A percentile compares a stretch with the other conserved stretches of the same genome.
Evolutionary conservation across 306 rosid species (phyloP).

Genomic region (Boehmeria nivea): DNA sequence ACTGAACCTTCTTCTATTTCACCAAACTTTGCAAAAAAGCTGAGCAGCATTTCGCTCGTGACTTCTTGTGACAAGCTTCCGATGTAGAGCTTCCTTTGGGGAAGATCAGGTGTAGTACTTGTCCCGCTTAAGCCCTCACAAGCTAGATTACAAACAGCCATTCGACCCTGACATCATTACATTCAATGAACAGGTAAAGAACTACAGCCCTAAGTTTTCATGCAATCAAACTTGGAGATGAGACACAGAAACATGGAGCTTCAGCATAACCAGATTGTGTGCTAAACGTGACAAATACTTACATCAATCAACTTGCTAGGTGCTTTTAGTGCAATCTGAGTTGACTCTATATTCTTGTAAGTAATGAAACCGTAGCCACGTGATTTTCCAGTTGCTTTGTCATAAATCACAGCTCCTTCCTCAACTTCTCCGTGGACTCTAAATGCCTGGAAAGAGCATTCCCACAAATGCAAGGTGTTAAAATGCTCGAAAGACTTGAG

Average conservation of each 20-base stretch:
- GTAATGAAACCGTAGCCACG: slow-evolving; percentile 86
- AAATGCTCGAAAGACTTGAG: too few species aligned
- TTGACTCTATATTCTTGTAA: slow-evolving; percentile 64
- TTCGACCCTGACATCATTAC: slow-evolving; percentile 46
- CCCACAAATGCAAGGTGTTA: background rate
- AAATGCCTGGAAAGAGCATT: slow-evolving; percentile 49
- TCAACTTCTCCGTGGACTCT: slow-evolving; percentile 73
- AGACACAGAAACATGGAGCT: background rate
- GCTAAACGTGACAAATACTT: too few species aligned
- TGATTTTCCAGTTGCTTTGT: slow-evolving; percentile 57
- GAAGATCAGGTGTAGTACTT: slow-evolving; percentile 53
- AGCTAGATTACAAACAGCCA: slow-evolving; percentile 72
- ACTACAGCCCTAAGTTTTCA: too few species aligned
- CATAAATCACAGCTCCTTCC: slow-evolving; percentile 69
- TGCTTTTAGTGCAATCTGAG: slow-evolving; percentile 61
- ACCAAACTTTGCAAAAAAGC: slow-evolving; percentile 55
- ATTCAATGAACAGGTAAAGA: background rate
- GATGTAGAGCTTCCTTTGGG: slow-evolving; percentile 74
- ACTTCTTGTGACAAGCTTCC: slow-evolving; percentile 69
- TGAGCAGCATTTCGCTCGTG: slow-evolving; percentile 60
- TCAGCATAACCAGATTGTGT: background rate
- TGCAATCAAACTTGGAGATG: slow-evolving; percentile 1
- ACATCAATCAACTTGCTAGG: slow-evolving; percentile 81
- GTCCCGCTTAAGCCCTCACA: slow-evolving; percentile 59
- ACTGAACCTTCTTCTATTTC: slow-evolving; percentile 86